These are phyloP conservation scores for Aspergillus carlsbadensis DNA, from an alignment of 495 filamentous ascomycete genomes.

Conservation along the genomic window DNA sequence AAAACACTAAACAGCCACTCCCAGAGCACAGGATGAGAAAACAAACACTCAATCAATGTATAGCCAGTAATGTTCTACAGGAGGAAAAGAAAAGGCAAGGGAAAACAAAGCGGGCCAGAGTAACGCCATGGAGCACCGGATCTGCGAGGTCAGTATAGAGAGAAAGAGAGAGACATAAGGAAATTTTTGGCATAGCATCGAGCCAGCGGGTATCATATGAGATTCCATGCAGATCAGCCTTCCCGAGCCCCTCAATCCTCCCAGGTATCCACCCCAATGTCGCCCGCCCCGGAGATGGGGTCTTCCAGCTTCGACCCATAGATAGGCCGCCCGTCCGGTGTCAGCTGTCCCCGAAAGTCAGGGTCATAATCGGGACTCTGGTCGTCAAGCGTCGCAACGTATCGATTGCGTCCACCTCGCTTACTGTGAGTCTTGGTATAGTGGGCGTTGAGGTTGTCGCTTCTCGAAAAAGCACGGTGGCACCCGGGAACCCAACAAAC, in stretches of 20 bases:
- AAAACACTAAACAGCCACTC: constrained; percentile 12
- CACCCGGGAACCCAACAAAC: constrained; percentile 49
- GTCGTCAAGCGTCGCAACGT: constrained; percentile 48
- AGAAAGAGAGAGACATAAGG: constrained; percentile 25
- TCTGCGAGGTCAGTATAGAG: constrained; percentile 21
- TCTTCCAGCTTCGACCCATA: constrained; percentile 43
- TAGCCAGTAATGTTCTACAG: constrained; percentile 18
- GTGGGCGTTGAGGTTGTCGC: constrained; percentile 50
- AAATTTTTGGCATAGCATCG: constrained; percentile 19
- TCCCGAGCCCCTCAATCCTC: constrained; percentile 28
- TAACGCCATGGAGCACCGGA: constrained; percentile 36
- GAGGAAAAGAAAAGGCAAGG: constrained; percentile 12
- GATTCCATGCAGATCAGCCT: constrained; percentile 19
- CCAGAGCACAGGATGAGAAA: constrained; percentile 4
- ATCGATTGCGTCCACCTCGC: constrained; percentile 47
- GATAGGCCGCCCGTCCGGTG: constrained; percentile 43
- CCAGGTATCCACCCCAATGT: constrained; percentile 36
- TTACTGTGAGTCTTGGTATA: constrained; percentile 52
- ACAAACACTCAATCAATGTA: not conserved
- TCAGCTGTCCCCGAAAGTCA: constrained; percentile 47
- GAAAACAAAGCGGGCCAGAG: constrained; percentile 14
- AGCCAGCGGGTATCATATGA: constrained; percentile 25
- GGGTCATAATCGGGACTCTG: constrained; percentile 45
- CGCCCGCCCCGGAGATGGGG: constrained; percentile 33
- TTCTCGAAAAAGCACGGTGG: constrained; percentile 44